phyloP scores from a whole-genome alignment of 257 asterid genomes.

The Linaria vulgaris region DNA sequence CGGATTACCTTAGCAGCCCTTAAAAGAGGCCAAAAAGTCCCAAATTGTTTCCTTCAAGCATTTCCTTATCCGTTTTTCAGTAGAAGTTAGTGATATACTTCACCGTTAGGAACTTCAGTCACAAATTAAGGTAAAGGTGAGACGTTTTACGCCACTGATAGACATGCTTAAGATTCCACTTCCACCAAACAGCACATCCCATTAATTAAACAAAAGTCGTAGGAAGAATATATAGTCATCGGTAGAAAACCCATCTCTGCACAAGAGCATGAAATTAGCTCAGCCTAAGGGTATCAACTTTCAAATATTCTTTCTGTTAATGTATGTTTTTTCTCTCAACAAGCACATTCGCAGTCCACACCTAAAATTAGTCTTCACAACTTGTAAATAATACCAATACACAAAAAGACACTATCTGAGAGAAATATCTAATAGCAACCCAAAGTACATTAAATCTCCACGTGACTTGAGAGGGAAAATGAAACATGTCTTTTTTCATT shows the following conservation, averaged over 20 bases:
- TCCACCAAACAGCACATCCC: not conserved
- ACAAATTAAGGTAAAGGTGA: too few species aligned
- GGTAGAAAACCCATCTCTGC: not conserved
- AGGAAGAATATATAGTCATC: not conserved
- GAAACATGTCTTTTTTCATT: too few species aligned
- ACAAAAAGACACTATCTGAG: not conserved
- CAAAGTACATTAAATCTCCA: too few species aligned
- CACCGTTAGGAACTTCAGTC: too few species aligned
- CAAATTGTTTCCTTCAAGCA: too few species aligned
- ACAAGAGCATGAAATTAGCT: conserved; percentile 6
- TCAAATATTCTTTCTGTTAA: not conserved
- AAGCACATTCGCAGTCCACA: not conserved
- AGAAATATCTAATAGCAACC: not conserved
- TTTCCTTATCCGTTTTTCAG: too few species aligned
- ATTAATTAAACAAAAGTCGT: not conserved
- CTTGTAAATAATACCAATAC: conserved; percentile 1
- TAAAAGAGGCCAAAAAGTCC: too few species aligned
- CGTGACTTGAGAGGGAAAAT: too few species aligned
- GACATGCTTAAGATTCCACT: not conserved
- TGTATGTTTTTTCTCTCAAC: not conserved
- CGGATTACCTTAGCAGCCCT: too few species aligned
- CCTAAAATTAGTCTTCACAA: not conserved
- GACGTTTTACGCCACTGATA: not conserved
- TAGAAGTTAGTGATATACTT: too few species aligned
- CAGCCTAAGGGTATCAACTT: not conserved